Conservation (phyloP, 2,329 filamentous ascomycete genomes). For the Trichophyton verrucosum region DNA sequence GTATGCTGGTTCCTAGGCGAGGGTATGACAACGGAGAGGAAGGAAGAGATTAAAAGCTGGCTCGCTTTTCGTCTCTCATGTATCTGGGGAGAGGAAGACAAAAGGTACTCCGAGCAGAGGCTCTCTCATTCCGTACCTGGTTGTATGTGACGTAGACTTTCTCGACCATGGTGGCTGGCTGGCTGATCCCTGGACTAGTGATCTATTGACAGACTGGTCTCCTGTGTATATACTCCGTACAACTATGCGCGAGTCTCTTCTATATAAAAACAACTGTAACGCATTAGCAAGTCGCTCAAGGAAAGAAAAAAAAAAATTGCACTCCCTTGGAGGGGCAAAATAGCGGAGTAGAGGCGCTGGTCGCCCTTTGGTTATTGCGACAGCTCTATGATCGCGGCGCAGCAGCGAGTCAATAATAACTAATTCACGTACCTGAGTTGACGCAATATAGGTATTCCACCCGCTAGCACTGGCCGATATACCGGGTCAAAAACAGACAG, state of each 20-base stretch:
- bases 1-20: not conserved
- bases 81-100: not conserved
- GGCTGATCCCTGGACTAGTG: not conserved
- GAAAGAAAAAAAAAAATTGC: not conserved
- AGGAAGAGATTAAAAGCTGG: not conserved
- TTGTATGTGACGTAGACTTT: conserved; percentile 90
- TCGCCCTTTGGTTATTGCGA: not conserved
- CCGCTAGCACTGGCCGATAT: no score
- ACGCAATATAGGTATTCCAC: not conserved
- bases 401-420: not conserved
- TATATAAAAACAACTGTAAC: not conserved
- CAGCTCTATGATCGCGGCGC: not conserved
- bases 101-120: not conserved
- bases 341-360: not conserved
- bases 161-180: conserved; percentile 54
- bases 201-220: no score
- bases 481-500: no score
- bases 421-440: not conserved
- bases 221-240: no score
- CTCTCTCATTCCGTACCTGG: conserved; percentile 47
- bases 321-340: not conserved
- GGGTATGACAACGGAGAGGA: not conserved
- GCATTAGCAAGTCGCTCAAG: not conserved
- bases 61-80: not conserved
- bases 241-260: not conserved